A percentile compares a stretch with the other conserved stretches of the same genome.
phyloP scores from a whole-genome alignment of 2,329 filamentous ascomycete species.

The Neoascochyta sp. region DNA sequence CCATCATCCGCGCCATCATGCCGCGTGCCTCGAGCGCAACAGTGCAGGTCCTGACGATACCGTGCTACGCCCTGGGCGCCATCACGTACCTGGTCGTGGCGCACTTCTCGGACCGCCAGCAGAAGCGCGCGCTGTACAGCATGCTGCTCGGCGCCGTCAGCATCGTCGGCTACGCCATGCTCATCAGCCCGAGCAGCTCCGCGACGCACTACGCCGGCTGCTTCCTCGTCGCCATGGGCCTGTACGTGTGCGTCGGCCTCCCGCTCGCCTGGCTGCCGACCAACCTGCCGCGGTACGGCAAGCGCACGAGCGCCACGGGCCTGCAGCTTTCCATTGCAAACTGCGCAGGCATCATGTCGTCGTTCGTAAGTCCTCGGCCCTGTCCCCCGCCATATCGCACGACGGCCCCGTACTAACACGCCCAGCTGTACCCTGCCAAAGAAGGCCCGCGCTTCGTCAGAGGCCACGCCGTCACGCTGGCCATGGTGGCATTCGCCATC shows the following conservation, averaged over 20 bases:
- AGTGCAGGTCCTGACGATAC: conserved; percentile 73
- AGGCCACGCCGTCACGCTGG: conserved; percentile 53
- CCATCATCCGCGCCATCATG: conserved; percentile 69
- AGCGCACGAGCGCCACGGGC: conserved; percentile 68
- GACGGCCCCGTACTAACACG: conserved; percentile 7
- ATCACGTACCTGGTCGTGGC: conserved; percentile 65
- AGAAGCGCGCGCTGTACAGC: conserved; percentile 62
- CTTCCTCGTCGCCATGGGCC: conserved; percentile 68
- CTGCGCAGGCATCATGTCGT: conserved; percentile 66
- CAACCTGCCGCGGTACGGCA: conserved; percentile 71
- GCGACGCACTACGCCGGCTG: conserved; percentile 72
- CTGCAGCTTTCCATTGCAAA: conserved; percentile 70
- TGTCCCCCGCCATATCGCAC: not conserved
- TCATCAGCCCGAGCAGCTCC: conserved; percentile 58
- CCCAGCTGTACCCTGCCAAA: conserved; percentile 45
- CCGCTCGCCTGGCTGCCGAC: conserved; percentile 59
- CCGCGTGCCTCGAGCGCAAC: conserved; percentile 58
- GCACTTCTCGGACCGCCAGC: conserved; percentile 63
- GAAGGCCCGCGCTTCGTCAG: conserved; percentile 48
- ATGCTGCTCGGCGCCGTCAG: conserved; percentile 61
- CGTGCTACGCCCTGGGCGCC: conserved; percentile 71
- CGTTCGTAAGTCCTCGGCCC: conserved; percentile 54
- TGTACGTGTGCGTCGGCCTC: conserved; percentile 60
- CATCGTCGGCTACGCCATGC: conserved; percentile 64
- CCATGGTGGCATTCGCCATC: conserved; percentile 46